Conservation (phyloP, 768 basidiomycete species). For the Termitomyces sp. region DNA sequence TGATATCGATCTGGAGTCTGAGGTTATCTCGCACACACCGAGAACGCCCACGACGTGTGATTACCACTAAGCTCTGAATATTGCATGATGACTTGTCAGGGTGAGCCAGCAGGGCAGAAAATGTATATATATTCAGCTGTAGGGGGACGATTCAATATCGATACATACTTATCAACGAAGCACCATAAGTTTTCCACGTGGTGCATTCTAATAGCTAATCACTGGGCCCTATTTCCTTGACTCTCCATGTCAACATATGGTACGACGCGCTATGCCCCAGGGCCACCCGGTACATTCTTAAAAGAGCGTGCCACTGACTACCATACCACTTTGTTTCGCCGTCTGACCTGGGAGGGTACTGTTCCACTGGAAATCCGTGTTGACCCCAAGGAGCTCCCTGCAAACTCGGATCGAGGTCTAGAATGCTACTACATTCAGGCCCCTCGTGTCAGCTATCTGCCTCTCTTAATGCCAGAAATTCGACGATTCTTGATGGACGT, state of each 20-base stretch:
- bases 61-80: neutral
- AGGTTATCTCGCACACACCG: neutral
- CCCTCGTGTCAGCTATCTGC: conserved; percentile 90
- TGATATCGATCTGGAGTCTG: neutral
- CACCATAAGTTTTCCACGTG: conserved; percentile 1
- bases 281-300: conserved; percentile 23
- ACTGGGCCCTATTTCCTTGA: neutral
- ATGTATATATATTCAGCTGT: neutral
- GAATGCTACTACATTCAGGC: conserved; percentile 92
- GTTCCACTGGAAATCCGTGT: conserved; percentile 88
- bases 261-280: conserved; percentile 44
- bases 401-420: conserved; percentile 83
- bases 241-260: conserved; percentile 48
- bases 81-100: neutral
- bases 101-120: neutral
- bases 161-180: too few relatives aligned
- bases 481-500: conserved; percentile 87
- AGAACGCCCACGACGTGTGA: neutral
- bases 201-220: neutral
- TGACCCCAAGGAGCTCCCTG: conserved; percentile 85
- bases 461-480: conserved; percentile 86
- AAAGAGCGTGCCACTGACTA: conserved; percentile 44
- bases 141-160: neutral
- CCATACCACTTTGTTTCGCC: conserved; percentile 76
- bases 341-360: conserved; percentile 88